Percentiles rank a stretch among this genome's conserved stretches.
These are phyloP conservation scores for Yamadazyma buinensis DNA, from an alignment of 1,139 yeast species.

Conservation along the genomic window DNA sequence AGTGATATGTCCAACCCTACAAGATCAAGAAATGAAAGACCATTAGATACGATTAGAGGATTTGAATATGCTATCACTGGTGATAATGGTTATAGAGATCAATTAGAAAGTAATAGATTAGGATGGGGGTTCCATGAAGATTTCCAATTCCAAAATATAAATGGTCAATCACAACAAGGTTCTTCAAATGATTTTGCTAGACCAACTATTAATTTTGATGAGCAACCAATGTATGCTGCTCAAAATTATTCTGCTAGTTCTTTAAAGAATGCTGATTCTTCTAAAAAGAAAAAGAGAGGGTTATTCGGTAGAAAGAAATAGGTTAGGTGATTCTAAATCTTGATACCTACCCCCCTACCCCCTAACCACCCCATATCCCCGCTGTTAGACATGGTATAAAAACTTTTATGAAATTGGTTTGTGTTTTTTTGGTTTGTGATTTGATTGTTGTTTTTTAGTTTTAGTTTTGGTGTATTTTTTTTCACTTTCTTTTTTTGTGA, in stretches of 20 bases:
- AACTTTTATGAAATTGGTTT: no score
- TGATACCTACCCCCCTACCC: no score
- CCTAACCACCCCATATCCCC: no score
- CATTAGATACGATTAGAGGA: slow-evolving; percentile 87
- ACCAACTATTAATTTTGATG: slow-evolving; percentile 36
- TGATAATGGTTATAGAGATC: slow-evolving; percentile 70
- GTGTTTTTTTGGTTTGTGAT: no score
- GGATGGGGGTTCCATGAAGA: slow-evolving; percentile 73
- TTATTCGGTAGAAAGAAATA: slow-evolving; percentile 64
- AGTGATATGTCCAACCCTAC: slow-evolving; percentile 93
- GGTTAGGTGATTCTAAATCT: slow-evolving; percentile 3
- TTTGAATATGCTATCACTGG: slow-evolving; percentile 94
- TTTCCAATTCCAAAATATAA: slow-evolving; percentile 35
- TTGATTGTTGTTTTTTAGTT: no score
- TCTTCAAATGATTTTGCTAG: slow-evolving; percentile 14
- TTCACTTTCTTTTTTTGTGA: no score
- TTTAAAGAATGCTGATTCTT: slow-evolving; percentile 34
- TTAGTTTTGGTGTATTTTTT: no score
- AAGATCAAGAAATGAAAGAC: slow-evolving; percentile 88
- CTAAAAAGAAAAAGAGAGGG: slow-evolving; percentile 48
- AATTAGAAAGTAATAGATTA: slow-evolving; percentile 68
- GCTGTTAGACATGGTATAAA: no score
- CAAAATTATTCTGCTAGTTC: slow-evolving; percentile 45
- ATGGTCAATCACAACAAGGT: slow-evolving; percentile 4
- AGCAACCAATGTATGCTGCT: slow-evolving; percentile 65